These are phyloP conservation scores for Citrus reticulata DNA, from an alignment of 345 rosid species.

Conservation along the genomic window DNA sequence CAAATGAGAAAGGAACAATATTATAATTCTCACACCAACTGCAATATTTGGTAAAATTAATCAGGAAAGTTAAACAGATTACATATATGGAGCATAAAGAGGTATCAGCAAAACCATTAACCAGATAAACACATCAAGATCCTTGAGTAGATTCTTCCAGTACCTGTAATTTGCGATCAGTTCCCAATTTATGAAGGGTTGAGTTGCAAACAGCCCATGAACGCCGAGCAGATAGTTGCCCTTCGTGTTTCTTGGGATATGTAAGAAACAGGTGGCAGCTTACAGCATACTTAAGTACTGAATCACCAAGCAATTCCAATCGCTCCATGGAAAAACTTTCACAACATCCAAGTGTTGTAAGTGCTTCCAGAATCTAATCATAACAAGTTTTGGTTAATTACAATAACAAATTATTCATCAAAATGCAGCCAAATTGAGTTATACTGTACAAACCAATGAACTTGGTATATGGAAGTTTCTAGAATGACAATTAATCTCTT, in stretches of 20 bases:
- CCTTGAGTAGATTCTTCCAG: neutral
- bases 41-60: neutral
- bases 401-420: neutral
- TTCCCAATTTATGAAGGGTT: slow-evolving; percentile 62
- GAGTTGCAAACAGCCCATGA: slow-evolving; percentile 53
- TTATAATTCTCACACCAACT: neutral
- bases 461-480: slow-evolving; percentile 49
- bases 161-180: slow-evolving; percentile 66
- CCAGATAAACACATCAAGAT: neutral
- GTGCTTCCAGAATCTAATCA: slow-evolving; percentile 73
- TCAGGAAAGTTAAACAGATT: neutral
- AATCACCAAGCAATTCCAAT: slow-evolving; percentile 96
- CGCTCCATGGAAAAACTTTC: slow-evolving; percentile 92
- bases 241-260: slow-evolving; percentile 65
- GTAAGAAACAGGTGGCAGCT: slow-evolving; percentile 72
- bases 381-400: neutral
- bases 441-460: slow-evolving; percentile 50
- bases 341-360: slow-evolving; percentile 65
- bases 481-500: slow-evolving; percentile 51
- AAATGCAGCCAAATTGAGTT: slow-evolving; percentile 1
- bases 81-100: neutral
- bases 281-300: slow-evolving; percentile 75
- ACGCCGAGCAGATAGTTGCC: slow-evolving; percentile 52
- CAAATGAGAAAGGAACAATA: slow-evolving; percentile 15
- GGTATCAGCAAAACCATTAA: neutral